These are phyloP conservation scores for Aspergillus glaucus DNA, from an alignment of 2,329 filamentous ascomycete genomes.

Conservation along the genomic window DNA sequence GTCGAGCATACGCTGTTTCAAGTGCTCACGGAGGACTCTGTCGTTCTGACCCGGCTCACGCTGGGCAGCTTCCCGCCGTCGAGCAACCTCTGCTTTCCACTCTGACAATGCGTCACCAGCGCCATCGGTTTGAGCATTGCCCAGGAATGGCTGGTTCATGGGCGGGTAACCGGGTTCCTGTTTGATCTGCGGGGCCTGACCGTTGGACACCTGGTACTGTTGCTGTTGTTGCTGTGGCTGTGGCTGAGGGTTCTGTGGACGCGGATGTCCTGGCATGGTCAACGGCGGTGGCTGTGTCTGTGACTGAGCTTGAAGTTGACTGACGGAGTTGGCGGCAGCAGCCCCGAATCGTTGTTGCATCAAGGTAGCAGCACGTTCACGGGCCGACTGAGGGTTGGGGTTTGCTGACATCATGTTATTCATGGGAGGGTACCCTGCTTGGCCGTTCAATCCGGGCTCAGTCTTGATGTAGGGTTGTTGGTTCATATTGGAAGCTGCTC, in stretches of 20 bases:
- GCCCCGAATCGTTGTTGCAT: slow-evolving; percentile 45
- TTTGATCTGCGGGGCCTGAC: slow-evolving; percentile 39
- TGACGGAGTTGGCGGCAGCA: slow-evolving; percentile 37
- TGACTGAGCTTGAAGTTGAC: slow-evolving; percentile 38
- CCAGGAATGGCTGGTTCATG: slow-evolving; percentile 34
- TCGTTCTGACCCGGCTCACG: slow-evolving; percentile 32
- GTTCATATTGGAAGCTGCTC: slow-evolving; percentile 18
- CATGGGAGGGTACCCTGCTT: slow-evolving; percentile 26
- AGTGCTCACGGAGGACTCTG: slow-evolving; percentile 35
- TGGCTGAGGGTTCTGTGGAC: slow-evolving; percentile 18
- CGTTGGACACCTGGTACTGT: slow-evolving; percentile 26
- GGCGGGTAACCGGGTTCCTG: slow-evolving; percentile 32
- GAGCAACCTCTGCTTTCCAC: slow-evolving; percentile 43
- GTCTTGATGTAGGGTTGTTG: slow-evolving; percentile 44
- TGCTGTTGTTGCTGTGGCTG: not conserved
- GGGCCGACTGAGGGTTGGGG: slow-evolving; percentile 43
- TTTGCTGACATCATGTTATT: slow-evolving; percentile 29
- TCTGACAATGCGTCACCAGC: slow-evolving; percentile 54
- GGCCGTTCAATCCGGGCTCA: slow-evolving; percentile 43
- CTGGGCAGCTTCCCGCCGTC: slow-evolving; percentile 35
- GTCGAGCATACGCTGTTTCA: slow-evolving; percentile 35
- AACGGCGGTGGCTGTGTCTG: slow-evolving; percentile 20
- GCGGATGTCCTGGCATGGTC: slow-evolving; percentile 30
- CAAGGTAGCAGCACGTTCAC: slow-evolving; percentile 49
- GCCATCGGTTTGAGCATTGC: slow-evolving; percentile 68